Base-by-base conservation (phyloP, 441 rosid species). In the Cnidoscolus chayamansa region DNA sequence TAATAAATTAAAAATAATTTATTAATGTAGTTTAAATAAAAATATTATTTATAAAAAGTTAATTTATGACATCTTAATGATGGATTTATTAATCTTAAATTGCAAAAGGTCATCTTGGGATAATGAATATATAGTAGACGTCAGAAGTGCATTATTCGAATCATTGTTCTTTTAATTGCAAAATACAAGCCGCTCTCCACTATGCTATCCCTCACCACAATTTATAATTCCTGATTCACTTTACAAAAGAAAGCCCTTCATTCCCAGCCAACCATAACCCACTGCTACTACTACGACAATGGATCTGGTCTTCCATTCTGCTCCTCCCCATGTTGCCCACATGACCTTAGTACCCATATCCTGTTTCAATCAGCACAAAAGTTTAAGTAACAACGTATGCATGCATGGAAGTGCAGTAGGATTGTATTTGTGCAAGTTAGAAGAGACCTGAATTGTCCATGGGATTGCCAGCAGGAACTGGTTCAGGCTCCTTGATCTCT, bases 371-470 rank as follows among this genome's bases (percentile, higher is more conserved):
- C 3, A 10, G 2, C 12, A 48, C 2, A 37, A 68, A 6, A 59
- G 43, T 72, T 81, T 81, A 74, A 71, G 82, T 54, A 68, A 69
- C 74, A 64, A 15, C 9, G 53, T 54, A 49, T 51, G 15, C 25
- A 1, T 11, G 60, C 13, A 17, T 9, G 31, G 32, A 19, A 40
- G 20, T 19, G 5, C 3, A 48, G 12, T 0, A 59, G 25, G 25
- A 25, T 25, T 25, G 25, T 25, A 25, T 25, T 25, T 25, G 25
- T 25, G 25, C 25, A 25, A 25, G 25, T 68, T 48, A 45, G 3
- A 48, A 40, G 56, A 68, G 74, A 88, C 98, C 98, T 83, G 98
- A 90, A 71, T 88, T 91, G 76, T 88, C 97, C 97, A 93, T 93
- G 8, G 98, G 96, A 84, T 81, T 93, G 31, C 88, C 97, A 1